Evolutionary conservation across 2,329 filamentous ascomycete species (phyloP).

Genomic region (Pseudopithomyces chartarum): DNA sequence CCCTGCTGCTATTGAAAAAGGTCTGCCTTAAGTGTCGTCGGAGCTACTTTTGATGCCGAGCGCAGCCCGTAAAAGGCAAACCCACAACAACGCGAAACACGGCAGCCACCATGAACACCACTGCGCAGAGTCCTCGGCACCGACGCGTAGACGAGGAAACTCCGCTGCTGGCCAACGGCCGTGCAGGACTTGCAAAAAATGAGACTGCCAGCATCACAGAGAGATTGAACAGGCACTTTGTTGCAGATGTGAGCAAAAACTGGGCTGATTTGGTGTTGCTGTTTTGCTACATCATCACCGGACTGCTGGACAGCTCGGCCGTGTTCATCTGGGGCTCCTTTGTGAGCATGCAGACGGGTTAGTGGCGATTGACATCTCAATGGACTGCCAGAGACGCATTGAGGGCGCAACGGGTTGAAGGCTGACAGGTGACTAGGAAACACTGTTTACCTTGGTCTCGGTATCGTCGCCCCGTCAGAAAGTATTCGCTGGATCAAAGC

Average conservation of each 20-base stretch:
- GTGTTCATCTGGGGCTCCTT: conserved; percentile 81
- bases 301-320: conserved; percentile 75
- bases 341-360: conserved; percentile 82
- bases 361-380: conserved; percentile 19
- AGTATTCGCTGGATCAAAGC: conserved; percentile 72
- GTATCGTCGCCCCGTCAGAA: conserved; percentile 63
- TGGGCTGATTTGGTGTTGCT: conserved; percentile 73
- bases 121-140: conserved; percentile 9
- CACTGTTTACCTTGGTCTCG: conserved; percentile 78
- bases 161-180: conserved; percentile 33
- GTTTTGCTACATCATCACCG: conserved; percentile 76
- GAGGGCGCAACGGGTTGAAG: background rate
- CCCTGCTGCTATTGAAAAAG: background rate
- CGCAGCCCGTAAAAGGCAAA: conserved; percentile 7
- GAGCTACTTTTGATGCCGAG: conserved; percentile 8
- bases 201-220: conserved; percentile 11
- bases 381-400: background rate
- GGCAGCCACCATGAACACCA: conserved; percentile 20
- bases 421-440: conserved; percentile 57
- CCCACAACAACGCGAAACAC: conserved; percentile 1
- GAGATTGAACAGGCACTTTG: conserved; percentile 41
- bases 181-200: conserved; percentile 18
- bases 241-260: conserved; percentile 61
- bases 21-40: background rate
- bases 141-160: conserved; percentile 33